Percentiles rank a stretch among this genome's conserved stretches.
Evolutionary conservation across 176 grass and related monocot species (phyloP).

Genomic region (Avena atlantica): DNA sequence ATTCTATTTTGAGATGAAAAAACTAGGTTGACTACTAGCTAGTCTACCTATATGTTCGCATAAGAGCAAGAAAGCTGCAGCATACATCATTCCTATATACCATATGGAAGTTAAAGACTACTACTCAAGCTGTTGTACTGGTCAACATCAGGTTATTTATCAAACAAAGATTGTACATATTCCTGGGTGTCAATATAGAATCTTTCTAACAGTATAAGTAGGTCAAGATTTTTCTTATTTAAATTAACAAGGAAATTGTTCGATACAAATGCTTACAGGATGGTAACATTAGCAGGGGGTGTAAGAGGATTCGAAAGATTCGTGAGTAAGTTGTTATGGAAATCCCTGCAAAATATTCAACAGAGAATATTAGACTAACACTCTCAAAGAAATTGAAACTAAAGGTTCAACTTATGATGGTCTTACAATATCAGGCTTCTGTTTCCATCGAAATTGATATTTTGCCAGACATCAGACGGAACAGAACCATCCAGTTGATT

Average conservation of each 20-base stretch:
- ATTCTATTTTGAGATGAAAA: no score
- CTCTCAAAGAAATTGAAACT: background rate
- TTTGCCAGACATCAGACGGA: constrained; percentile 70
- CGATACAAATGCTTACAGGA: constrained; percentile 59
- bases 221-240: background rate
- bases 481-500: constrained; percentile 66
- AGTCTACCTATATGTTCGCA: constrained; percentile 5
- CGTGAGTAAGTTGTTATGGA: constrained; percentile 65
- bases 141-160: constrained; percentile 1
- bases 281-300: constrained; percentile 70
- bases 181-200: background rate
- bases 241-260: constrained; percentile 2
- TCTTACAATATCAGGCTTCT: constrained; percentile 68
- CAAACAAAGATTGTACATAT: constrained; percentile 17
- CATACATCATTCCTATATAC: background rate
- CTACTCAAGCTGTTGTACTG: background rate
- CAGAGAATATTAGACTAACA: constrained; percentile 30
- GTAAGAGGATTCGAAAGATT: constrained; percentile 63
- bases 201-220: background rate
- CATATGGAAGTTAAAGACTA: background rate
- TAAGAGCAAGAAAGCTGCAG: background rate
- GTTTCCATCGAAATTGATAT: constrained; percentile 61
- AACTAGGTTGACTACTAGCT: background rate
- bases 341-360: constrained; percentile 68
- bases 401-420: constrained; percentile 6